Conservation (phyloP, 2,329 filamentous ascomycete species). For the Hymenotorrendiella dingleyae region DNA sequence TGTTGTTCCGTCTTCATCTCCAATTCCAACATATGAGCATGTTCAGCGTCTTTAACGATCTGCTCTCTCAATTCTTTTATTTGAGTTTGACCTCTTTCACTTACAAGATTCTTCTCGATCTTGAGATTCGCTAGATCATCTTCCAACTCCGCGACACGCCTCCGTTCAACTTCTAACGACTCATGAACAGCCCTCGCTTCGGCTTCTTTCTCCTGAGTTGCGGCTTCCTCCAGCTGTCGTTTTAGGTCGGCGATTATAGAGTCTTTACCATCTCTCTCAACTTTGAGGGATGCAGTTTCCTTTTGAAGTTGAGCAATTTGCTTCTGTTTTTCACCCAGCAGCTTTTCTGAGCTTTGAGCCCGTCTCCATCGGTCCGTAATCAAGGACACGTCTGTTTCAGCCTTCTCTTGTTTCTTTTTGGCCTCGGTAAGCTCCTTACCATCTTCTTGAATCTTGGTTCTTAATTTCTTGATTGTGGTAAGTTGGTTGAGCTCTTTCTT, state of each 20-base stretch:
- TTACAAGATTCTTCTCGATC: slow-evolving; percentile 70
- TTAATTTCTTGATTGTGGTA: slow-evolving; percentile 75
- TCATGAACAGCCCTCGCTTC: slow-evolving; percentile 63
- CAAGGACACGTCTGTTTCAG: slow-evolving; percentile 42
- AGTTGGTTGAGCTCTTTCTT: slow-evolving; percentile 81
- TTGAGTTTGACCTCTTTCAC: slow-evolving; percentile 65
- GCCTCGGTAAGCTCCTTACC: slow-evolving; percentile 60
- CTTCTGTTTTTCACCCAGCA: slow-evolving; percentile 47
- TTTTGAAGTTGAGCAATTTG: slow-evolving; percentile 44
- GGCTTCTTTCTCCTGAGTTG: slow-evolving; percentile 59
- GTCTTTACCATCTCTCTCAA: slow-evolving; percentile 58
- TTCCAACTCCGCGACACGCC: slow-evolving; percentile 48
- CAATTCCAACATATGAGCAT: slow-evolving; percentile 59
- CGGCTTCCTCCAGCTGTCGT: slow-evolving; percentile 61
- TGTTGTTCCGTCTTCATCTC: slow-evolving; percentile 75
- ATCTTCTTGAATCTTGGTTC: slow-evolving; percentile 56
- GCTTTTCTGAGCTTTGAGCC: slow-evolving; percentile 50
- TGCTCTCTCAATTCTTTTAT: slow-evolving; percentile 68
- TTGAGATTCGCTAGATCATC: slow-evolving; percentile 58
- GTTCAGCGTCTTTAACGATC: slow-evolving; percentile 66
- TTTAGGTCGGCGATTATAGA: slow-evolving; percentile 63
- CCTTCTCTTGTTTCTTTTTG: slow-evolving; percentile 53
- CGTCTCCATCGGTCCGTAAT: slow-evolving; percentile 44
- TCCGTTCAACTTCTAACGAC: slow-evolving; percentile 60
- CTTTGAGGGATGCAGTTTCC: slow-evolving; percentile 55